Evolutionary conservation across 306 rosid genomes (phyloP), one percentile per base, ranked within the genome.

Genomic region (Morella rubra): DNA sequence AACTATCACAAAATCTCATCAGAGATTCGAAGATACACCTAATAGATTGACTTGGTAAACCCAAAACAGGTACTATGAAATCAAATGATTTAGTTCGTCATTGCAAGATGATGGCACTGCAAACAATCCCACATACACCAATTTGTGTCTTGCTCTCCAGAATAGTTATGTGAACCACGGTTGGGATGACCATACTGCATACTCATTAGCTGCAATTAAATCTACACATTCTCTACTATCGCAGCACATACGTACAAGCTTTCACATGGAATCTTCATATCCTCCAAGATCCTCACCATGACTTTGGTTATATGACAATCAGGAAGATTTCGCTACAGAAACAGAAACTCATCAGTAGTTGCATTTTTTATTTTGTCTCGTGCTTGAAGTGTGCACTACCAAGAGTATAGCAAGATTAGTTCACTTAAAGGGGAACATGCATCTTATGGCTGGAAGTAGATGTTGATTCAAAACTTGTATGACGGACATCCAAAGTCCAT

Each of bases 291-390:
- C 44, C 8, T 47, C 50, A 44, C 44, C 69, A 45, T 18, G 71
- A 18, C 64, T 70, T 15, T 8, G 37, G 44, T 53, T 7, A 41
- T 52, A 16, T 54, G 15, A 58, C 40, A 58, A n/a, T 79, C 81
- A 80, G 1, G 83, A 74, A 51, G 70, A 75, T 53, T 78, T 78
- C 40, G 85, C 88, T 78, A 60, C 73, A 73, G 50, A 46, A 60
- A 40, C 44, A 18, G 24, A 27, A 76, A 45, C 20, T 71, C 42
- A 60, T 56, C 6, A 20, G 71, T 19, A 83, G 64, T 13, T 6
- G 16, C 70, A 67, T 37, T 16, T 64, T 18, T 14, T 27, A 8
- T 9, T 58, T 8, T n/a, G 9, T 49, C 3, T n/a, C 27, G 9
- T 11, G 18, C 24, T 54, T n/a, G 60, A 8, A n/a, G 20, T n/a